phyloP scores from a whole-genome alignment of 73 alveolate species.

The Blepharisma japonicum region DNA sequence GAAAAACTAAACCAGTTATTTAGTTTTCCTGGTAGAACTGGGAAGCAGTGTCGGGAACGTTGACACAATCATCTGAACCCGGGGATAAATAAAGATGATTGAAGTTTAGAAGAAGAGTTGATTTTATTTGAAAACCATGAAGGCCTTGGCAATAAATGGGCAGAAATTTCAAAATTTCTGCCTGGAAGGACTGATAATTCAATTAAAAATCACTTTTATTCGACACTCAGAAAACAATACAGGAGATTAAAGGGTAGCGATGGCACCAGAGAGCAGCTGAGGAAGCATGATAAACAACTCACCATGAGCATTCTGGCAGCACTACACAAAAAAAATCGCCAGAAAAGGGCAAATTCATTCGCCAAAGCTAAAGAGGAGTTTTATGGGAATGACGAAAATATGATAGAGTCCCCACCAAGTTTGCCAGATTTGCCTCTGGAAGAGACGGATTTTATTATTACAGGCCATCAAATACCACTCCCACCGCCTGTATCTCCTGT shows the following conservation, averaged over 20 bases:
- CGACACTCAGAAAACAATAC: slow-evolving; percentile 75
- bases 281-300: neutral
- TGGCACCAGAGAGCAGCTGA: neutral
- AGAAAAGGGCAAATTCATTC: neutral
- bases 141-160: slow-evolving; percentile 86
- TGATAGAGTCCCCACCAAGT: neutral
- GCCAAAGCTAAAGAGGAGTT: neutral
- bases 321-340: neutral
- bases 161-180: slow-evolving; percentile 73
- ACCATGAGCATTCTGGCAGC: neutral
- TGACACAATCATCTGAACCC: slow-evolving; percentile 92
- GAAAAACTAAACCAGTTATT: slow-evolving; percentile 57
- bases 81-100: slow-evolving; percentile 66
- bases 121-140: slow-evolving; percentile 68
- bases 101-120: slow-evolving; percentile 79
- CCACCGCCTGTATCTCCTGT: slow-evolving; percentile 11
- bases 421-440: neutral
- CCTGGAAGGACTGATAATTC: slow-evolving; percentile 75
- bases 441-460: neutral
- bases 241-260: slow-evolving; percentile 55
- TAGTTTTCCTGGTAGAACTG: slow-evolving; percentile 59
- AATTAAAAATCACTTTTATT: slow-evolving; percentile 79
- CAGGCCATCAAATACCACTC: neutral
- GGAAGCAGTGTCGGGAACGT: slow-evolving; percentile 88
- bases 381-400: neutral